Evolutionary conservation across 345 rosid genomes (phyloP).

Genomic region (Arabidopsis thaliana): DNA sequence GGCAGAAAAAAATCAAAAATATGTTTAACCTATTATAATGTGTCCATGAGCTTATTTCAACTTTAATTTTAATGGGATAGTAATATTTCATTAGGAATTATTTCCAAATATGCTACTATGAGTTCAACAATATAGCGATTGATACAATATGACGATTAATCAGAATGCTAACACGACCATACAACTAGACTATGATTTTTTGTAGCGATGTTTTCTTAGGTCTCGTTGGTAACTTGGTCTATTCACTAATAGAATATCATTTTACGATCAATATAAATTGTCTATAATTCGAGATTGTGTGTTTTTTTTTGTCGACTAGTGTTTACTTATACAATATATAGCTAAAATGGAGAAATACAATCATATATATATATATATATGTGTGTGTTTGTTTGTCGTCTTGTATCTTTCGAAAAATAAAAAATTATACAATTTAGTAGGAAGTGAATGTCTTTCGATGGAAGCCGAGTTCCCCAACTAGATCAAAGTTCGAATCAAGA

Average conservation of each 20-base stretch:
- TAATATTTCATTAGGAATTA: neutral
- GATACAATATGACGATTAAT: neutral
- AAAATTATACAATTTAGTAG: neutral
- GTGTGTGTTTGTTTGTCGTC: neutral
- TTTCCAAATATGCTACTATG: too few relatives aligned
- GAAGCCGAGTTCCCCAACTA: constrained; percentile 27
- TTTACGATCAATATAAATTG: neutral
- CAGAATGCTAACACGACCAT: too few relatives aligned
- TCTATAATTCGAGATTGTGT: neutral
- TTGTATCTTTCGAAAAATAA: neutral
- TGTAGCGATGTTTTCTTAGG: neutral
- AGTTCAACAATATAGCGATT: neutral
- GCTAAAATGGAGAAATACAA: neutral
- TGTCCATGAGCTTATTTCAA: neutral
- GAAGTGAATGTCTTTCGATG: constrained; percentile 28
- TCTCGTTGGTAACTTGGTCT: neutral
- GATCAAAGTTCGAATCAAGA: neutral
- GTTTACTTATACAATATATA: too few relatives aligned
- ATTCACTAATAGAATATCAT: neutral
- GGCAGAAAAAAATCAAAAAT: too few relatives aligned
- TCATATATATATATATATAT: neutral
- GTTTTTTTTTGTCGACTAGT: neutral
- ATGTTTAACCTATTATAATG: too few relatives aligned
- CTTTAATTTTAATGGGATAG: neutral
- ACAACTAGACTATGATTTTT: neutral